These are phyloP conservation scores for Licmophora abbreviata DNA, from an alignment of 108 stramenopile genomes.

Conservation along the genomic window DNA sequence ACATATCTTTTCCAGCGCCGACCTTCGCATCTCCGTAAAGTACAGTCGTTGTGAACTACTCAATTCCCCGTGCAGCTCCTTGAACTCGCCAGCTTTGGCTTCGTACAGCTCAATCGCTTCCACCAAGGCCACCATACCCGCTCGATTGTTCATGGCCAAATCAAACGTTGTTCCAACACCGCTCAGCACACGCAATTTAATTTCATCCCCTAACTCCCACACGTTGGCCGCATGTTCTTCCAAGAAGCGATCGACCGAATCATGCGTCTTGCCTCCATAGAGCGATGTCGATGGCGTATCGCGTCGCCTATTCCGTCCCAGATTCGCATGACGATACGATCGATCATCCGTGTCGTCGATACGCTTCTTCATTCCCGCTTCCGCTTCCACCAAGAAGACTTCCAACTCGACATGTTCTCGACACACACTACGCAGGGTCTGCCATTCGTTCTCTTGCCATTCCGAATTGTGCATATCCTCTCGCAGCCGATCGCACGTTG, in stretches of 20 bases:
- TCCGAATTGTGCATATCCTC: conserved; percentile 75
- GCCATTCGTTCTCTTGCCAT: conserved; percentile 83
- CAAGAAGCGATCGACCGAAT: conserved; percentile 69
- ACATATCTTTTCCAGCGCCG: conserved; percentile 75
- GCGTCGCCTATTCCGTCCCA: background rate
- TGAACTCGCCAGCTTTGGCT: conserved; percentile 24
- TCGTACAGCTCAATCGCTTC: conserved; percentile 88
- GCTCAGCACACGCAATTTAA: conserved; percentile 66
- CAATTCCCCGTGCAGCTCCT: conserved; percentile 27
- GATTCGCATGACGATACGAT: background rate
- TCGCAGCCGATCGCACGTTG: conserved; percentile 76
- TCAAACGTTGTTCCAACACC: conserved; percentile 83
- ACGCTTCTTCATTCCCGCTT: conserved; percentile 74
- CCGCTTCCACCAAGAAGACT: conserved; percentile 82
- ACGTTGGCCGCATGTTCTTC: conserved; percentile 84
- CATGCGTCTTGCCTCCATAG: conserved; percentile 13
- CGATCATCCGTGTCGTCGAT: conserved; percentile 1
- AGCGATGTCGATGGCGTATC: conserved; percentile 4
- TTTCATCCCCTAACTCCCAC: conserved; percentile 90
- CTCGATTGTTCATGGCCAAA: conserved; percentile 73
- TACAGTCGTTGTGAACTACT: conserved; percentile 34
- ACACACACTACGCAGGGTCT: conserved; percentile 63
- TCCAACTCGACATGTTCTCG: conserved; percentile 84
- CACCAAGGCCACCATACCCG: conserved; percentile 84
- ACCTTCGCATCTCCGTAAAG: conserved; percentile 82